These are phyloP conservation scores for Amylostereum areolatum DNA, from an alignment of 1,284 basidiomycete species.

Conservation along the genomic window DNA sequence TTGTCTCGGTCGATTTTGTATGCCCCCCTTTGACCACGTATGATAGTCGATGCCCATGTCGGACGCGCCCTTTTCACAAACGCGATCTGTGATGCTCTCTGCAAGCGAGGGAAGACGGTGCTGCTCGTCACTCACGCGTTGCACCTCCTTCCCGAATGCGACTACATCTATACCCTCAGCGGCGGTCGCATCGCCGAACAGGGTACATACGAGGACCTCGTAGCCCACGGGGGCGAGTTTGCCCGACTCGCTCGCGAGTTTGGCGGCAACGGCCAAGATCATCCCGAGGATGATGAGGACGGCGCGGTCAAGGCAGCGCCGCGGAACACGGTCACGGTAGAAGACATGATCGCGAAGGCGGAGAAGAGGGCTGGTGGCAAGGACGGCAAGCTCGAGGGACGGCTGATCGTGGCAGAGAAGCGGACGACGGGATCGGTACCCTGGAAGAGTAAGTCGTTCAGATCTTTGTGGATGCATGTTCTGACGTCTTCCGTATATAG, in stretches of 20 bases:
- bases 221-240: constrained; percentile 63
- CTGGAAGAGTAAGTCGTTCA: constrained; percentile 35
- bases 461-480: constrained; percentile 1
- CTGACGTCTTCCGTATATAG: constrained; percentile 24
- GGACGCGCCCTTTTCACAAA: constrained; percentile 84
- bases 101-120: constrained; percentile 61
- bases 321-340: constrained; percentile 16
- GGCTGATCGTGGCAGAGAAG: constrained; percentile 57
- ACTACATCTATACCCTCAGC: constrained; percentile 66
- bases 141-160: constrained; percentile 75
- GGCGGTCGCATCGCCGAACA: constrained; percentile 73
- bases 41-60: constrained; percentile 78
- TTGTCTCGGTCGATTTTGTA: not conserved
- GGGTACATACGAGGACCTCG: constrained; percentile 70
- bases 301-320: constrained; percentile 28
- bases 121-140: constrained; percentile 82
- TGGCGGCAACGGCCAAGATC: constrained; percentile 37
- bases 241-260: constrained; percentile 66
- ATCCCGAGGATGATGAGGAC: constrained; percentile 13
- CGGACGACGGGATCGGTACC: constrained; percentile 64
- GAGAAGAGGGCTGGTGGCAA: constrained; percentile 19
- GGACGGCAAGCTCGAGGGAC: constrained; percentile 52
- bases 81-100: constrained; percentile 56
- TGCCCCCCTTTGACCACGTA: not conserved
- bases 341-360: constrained; percentile 18